Evolutionary conservation across 2,329 filamentous ascomycete species (phyloP).

Genomic region (Paracorniculantispora psalliotae): DNA sequence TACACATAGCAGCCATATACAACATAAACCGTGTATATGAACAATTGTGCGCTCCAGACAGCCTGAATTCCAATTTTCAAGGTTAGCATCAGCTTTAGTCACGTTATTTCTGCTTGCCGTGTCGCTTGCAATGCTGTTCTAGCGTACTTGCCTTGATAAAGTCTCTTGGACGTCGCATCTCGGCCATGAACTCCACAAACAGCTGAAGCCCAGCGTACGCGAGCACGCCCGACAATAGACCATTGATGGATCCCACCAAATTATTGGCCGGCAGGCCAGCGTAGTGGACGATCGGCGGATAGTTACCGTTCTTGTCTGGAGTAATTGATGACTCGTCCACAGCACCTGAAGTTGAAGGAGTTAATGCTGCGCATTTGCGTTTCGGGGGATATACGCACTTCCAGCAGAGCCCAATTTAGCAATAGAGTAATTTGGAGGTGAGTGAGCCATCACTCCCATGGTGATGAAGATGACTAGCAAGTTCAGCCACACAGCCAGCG

Average conservation of each 20-base stretch:
- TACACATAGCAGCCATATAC: constrained; percentile 35
- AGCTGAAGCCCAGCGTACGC: constrained; percentile 56
- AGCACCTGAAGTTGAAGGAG: background rate
- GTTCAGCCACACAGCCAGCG: constrained; percentile 53
- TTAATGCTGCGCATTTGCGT: background rate
- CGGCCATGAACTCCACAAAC: constrained; percentile 53
- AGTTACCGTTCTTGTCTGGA: constrained; percentile 24
- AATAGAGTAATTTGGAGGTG: constrained; percentile 42
- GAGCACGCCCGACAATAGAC: constrained; percentile 38
- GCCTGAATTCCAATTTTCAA: background rate
- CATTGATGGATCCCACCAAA: constrained; percentile 29
- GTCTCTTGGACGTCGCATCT: constrained; percentile 40
- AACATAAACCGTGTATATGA: constrained; percentile 38
- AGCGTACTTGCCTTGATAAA: constrained; percentile 33
- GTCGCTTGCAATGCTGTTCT: background rate
- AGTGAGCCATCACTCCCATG: constrained; percentile 48
- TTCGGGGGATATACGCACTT: too few relatives aligned
- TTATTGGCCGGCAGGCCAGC: constrained; percentile 30
- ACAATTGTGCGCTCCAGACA: constrained; percentile 33
- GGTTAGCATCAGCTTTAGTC: too few relatives aligned
- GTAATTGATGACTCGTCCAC: constrained; percentile 25
- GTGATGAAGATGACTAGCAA: constrained; percentile 50
- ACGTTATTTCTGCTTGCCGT: too few relatives aligned
- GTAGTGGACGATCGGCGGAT: constrained; percentile 37
- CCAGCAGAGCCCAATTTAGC: constrained; percentile 25